Base-by-base conservation (phyloP, 1,284 basidiomycete species). In the Tremellales sp. region DNA sequence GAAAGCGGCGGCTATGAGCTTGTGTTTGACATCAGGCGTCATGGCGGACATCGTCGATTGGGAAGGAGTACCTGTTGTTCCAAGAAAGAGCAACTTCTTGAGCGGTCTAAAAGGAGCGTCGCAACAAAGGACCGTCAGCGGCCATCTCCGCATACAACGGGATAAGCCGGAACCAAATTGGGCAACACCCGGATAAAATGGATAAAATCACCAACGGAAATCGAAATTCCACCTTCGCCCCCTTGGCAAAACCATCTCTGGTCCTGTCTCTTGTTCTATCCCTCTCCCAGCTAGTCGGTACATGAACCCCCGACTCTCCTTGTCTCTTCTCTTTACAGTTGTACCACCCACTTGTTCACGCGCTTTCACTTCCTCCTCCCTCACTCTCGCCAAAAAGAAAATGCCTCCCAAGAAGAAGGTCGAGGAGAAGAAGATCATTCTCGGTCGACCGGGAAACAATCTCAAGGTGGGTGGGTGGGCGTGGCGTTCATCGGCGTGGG, bases 401-500 rank as follows among this genome's bases (percentile, higher is more conserved):
- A 92, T 91, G 86, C 84, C 88, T 12, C 90, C 90, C 8, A 90
- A 88, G 76, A 80, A 81, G 47, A 76, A 77, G 47, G 77, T 67
- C 25, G 76, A 77, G 29, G 87, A 90, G 76, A 93, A 92, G 77
- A 93, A 89, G 75, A 75, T 78, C 32, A 74, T 92, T 22, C 82
- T 97, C 39, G 92, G 92, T 39, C 78, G 91, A 54, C 92, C 93
- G 32, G 80, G 86, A 54, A 97, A 97, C 77, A 95, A 95, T 64
- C 65, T 74, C 57, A 73, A 74, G 66, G 65, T 66, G 45, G 36
- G 69, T 56, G 13, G 8, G 10, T 29, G 29, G 14, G 16, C 26
- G n/a, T n/a, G 27, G 9, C n/a, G n/a, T n/a, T 25, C 42, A 28
- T 26, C 2, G 14, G n/a, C n/a, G n/a, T n/a, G n/a, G n/a, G n/a